phyloP scores from a whole-genome alignment of 345 rosid genomes.

The Aquilaria yunnanensis region DNA sequence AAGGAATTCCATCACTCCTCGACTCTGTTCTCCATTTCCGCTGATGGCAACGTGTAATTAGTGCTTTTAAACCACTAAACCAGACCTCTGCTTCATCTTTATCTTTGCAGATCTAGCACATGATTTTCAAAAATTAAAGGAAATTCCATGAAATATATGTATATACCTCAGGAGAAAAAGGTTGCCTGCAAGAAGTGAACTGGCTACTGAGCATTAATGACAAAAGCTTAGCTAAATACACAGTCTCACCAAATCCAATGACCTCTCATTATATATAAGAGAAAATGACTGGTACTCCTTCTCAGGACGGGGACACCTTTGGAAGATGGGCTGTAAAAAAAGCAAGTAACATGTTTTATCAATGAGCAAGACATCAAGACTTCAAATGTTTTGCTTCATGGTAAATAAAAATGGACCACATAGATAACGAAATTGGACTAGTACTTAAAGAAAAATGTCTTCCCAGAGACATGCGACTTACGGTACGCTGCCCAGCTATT shows the following conservation, averaged over 20 bases:
- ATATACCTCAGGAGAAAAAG: slow-evolving; percentile 1
- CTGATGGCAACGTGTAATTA: slow-evolving; percentile 54
- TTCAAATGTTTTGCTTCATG: slow-evolving; percentile 6
- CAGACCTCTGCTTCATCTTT: slow-evolving; percentile 83
- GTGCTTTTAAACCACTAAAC: slow-evolving; percentile 81
- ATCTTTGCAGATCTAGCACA: slow-evolving; percentile 66
- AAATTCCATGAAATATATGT: slow-evolving; percentile 1
- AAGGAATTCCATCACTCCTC: slow-evolving; percentile 67
- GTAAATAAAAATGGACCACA: slow-evolving; percentile 1
- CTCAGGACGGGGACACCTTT: slow-evolving; percentile 97
- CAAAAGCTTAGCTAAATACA: slow-evolving; percentile 7
- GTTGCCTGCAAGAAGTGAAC: slow-evolving; percentile 8
- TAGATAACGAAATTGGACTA: background rate
- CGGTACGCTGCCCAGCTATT: slow-evolving; percentile 96
- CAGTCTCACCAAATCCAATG: slow-evolving; percentile 81
- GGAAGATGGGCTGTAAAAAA: slow-evolving; percentile 83
- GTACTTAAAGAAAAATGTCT: background rate
- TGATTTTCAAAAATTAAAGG: slow-evolving; percentile 7
- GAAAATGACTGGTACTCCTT: slow-evolving; percentile 99
- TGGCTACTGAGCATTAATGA: slow-evolving; percentile 6
- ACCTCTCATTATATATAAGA: slow-evolving; percentile 88
- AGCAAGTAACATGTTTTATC: slow-evolving; percentile 13
- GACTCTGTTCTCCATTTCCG: slow-evolving; percentile 64
- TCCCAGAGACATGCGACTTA: slow-evolving; percentile 36
- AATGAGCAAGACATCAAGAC: slow-evolving; percentile 14